Evolutionary conservation across 805 yeast genomes (phyloP).

Genomic region (Isabelozyma rhagii): DNA sequence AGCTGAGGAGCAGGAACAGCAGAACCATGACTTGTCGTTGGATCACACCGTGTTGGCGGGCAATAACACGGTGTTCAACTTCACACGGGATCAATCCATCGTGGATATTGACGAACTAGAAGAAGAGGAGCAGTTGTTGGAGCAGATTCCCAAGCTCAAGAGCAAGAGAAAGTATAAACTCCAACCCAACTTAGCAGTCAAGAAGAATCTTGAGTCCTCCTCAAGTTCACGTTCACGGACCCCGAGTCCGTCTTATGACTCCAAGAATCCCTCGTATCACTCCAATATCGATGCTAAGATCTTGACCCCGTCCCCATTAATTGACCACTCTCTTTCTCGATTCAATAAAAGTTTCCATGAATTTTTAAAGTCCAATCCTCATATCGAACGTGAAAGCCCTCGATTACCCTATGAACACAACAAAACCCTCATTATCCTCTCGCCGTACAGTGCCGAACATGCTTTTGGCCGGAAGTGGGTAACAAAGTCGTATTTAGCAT

Average conservation of each 20-base stretch:
- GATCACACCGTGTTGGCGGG: slow-evolving; percentile 34
- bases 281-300: slow-evolving; percentile 21
- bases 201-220: slow-evolving; percentile 3
- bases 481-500: slow-evolving; percentile 56
- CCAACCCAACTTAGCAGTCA: slow-evolving; percentile 21
- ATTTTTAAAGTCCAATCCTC: slow-evolving; percentile 41
- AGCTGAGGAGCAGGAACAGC: slow-evolving; percentile 22
- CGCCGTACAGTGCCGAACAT: slow-evolving; percentile 71
- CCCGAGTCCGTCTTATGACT: slow-evolving; percentile 6
- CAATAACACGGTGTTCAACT: slow-evolving; percentile 22
- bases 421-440: slow-evolving; percentile 57
- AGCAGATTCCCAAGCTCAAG: slow-evolving; percentile 35
- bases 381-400: slow-evolving; percentile 38
- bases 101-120: slow-evolving; percentile 33
- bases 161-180: slow-evolving; percentile 28
- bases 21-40: slow-evolving; percentile 30
- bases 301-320: slow-evolving; percentile 31
- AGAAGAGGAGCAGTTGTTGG: slow-evolving; percentile 31
- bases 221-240: neutral
- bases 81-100: slow-evolving; percentile 27
- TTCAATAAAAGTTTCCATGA: slow-evolving; percentile 43
- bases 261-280: slow-evolving; percentile 9
- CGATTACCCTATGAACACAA: slow-evolving; percentile 32
- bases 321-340: slow-evolving; percentile 30
- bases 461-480: slow-evolving; percentile 77